Evolutionary conservation across 176 grass and related monocot genomes (phyloP), one percentile per base, ranked within the genome.

Genomic region (Zoysia japonica): DNA sequence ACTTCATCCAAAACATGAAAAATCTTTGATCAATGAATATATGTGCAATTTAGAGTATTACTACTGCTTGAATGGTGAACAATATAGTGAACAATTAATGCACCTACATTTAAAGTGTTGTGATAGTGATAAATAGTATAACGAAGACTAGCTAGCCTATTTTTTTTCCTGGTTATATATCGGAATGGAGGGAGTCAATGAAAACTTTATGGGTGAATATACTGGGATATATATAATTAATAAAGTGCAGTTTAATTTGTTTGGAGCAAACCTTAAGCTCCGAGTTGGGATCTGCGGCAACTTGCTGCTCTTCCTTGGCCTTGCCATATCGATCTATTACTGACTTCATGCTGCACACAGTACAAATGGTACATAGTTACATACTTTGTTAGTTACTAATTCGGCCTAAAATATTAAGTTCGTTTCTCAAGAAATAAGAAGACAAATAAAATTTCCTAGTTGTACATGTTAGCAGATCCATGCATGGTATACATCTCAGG

Each of bases 341-440:
- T 28, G 85, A 91, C 56, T 91, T 91, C 89, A 91, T 91, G 52
- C 89, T 91, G 77, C 59, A 82, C 7, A 83, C n/a, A 56, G 65
- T 19, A 56, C 50, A 45, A 65, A 70, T 14, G 59, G 20, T 14
- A 80, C 56, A 14, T n/a, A 80, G 43, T 63, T 79, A 45, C 19
- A 48, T 9, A 67, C 56, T 14, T 47, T 16, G 36, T 70, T 37
- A 76, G 14, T 45, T 68, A 69, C 16, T 39, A 8, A 64, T 56
- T 35, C 14, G 4, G 9, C 64, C 6, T 8, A 47, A 10, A 50
- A 45, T 38, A 40, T 19, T 47, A 72, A 52, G 8, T 55, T 55
- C 12, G 12, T 2, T 54, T 37, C 38, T 68, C 40, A 75, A 69
- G 45, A 62, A 79, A 55, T 52, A 48, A 36, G 62, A 76, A 2